phyloP scores from a whole-genome alignment of 2,329 filamentous ascomycete genomes.

The Hypoxylon sp. region DNA sequence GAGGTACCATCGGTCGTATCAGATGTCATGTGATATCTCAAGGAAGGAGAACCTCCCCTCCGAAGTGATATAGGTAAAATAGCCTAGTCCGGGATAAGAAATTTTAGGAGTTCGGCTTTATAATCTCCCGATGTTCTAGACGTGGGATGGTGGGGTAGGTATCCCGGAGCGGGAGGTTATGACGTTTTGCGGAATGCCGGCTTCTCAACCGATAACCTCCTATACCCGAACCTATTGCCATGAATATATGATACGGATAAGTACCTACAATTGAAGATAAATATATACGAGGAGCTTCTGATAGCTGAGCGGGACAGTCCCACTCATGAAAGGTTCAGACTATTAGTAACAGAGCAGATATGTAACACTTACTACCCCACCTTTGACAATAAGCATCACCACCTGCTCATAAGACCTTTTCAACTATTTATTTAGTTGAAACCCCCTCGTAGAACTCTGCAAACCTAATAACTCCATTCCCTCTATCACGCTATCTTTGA shows the following conservation, averaged over 20 bases:
- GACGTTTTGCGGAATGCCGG: conserved; percentile 1
- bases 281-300: not conserved
- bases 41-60: not conserved
- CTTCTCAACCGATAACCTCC: conserved; percentile 11
- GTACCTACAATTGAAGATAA: conserved; percentile 1
- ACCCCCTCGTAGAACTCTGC: not conserved
- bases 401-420: not conserved
- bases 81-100: not conserved
- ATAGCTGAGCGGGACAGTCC: not conserved
- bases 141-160: conserved; percentile 11
- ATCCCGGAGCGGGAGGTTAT: not conserved
- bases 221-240: conserved; percentile 10
- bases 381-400: conserved; percentile 20
- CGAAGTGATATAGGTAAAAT: not conserved
- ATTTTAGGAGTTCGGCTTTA: conserved; percentile 15
- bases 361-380: conserved; percentile 24
- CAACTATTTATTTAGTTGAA: conserved; percentile 1
- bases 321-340: not conserved
- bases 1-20: not conserved
- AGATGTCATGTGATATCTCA: not conserved
- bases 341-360: conserved; percentile 2
- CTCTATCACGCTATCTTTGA: not conserved
- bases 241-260: not conserved
- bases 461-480: not conserved
- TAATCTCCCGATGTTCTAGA: conserved; percentile 9